Evolutionary conservation across 2,329 filamentous ascomycete genomes (phyloP), one percentile per base, ranked within the genome.

Genomic region (Claviceps sp.): DNA sequence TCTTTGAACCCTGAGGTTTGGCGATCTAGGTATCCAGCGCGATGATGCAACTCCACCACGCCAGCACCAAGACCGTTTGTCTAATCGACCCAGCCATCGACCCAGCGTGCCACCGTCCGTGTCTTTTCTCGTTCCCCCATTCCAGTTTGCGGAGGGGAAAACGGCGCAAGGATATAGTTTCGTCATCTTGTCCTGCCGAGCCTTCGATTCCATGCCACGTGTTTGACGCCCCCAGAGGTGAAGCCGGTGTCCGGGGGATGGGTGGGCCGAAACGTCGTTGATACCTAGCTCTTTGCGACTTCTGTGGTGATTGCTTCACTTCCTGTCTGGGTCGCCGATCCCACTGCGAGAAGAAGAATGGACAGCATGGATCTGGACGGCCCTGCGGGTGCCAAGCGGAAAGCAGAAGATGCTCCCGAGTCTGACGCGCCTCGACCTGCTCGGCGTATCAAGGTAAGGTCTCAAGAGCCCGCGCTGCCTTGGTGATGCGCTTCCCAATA

Each of bases 381-480:
- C 49, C 53, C 54, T 11, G 57, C 52, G 43, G 74, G 75, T 50
- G 69, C 63, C 52, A 79, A 79, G 64, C 67, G 76, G 45, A 79
- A 78, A 58, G 73, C 72, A 2, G 67, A 72, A 14, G 64, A 63
- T 6, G 57, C 63, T 14, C 60, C 57, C 22, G 64, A 67, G 13
- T 60, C 57, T 20, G 64, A 67, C 11, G 67, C 65, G n/a, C 61
- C 66, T 52, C 69, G 65, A 42, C 68, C 68, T 24, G 66, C 70
- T 47, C 73, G 70, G 22, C 71, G 76, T 47, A 79, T 79, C 55
- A 72, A 73, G 66, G 76, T 67, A 66, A 64, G 5, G 20, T 24
- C 38, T 37, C 3, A 13, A 11, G 14, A 5, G 4, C 22, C 20
- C n/a, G 20, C 22, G 41, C 9, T 43, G 20, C 11, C 20, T 43